Conservation (phyloP, 1,284 basidiomycete genomes). For the Trichosporon asahii region DNA sequence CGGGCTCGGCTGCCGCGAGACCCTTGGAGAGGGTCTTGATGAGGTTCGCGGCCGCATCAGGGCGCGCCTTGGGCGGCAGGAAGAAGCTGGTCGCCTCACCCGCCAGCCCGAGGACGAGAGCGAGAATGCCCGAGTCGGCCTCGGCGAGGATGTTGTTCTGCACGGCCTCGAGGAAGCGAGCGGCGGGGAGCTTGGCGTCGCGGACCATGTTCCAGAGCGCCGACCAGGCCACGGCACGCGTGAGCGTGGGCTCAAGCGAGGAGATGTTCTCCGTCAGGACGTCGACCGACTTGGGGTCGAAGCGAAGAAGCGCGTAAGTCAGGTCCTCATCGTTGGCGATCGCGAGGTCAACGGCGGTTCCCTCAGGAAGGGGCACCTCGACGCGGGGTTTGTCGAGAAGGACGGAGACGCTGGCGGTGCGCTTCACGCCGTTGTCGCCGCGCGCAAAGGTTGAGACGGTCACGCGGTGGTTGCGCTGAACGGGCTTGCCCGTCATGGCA, state of each 20-base stretch:
- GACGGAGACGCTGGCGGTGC: constrained; percentile 14
- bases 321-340: constrained; percentile 22
- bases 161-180: constrained; percentile 10
- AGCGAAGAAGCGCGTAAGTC: constrained; percentile 17
- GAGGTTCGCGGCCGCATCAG: not conserved
- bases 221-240: constrained; percentile 19
- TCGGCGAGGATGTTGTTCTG: constrained; percentile 7
- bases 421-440: not conserved
- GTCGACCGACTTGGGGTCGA: constrained; percentile 14
- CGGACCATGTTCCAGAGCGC: constrained; percentile 18
- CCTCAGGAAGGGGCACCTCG: constrained; percentile 10
- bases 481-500: not conserved
- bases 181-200: constrained; percentile 13
- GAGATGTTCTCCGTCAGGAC: constrained; percentile 12
- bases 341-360: constrained; percentile 11
- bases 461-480: constrained; percentile 17
- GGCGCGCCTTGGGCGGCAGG: not conserved
- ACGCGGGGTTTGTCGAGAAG: constrained; percentile 14
- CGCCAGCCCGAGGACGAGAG: constrained; percentile 6
- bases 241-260: constrained; percentile 11
- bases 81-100: not conserved
- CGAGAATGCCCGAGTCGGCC: constrained; percentile 13
- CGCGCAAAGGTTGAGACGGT: constrained; percentile 14
- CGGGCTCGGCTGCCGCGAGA: not conserved
- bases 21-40: not conserved